Conservation (phyloP, 306 rosid genomes). For the Malus sieversii region DNA sequence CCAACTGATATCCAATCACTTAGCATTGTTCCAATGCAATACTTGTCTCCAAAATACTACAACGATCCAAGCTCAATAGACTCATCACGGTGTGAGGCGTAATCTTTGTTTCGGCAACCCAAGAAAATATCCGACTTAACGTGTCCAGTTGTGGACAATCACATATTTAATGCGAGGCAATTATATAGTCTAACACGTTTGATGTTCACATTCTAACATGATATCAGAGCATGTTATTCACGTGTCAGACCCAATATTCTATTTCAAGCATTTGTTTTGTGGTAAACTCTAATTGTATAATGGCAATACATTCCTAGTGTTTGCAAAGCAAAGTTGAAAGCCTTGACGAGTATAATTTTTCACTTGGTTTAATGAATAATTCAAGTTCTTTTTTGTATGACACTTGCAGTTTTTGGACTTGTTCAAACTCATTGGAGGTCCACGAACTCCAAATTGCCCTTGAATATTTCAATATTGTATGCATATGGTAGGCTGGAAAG, state of each 20-base stretch:
- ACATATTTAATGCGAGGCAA: no score
- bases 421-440: neutral
- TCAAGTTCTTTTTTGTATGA: neutral
- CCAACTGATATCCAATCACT: neutral
- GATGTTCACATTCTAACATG: neutral
- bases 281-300: neutral
- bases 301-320: neutral
- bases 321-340: neutral
- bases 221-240: no score
- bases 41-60: no score
- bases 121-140: no score
- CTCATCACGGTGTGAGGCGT: no score
- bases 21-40: neutral
- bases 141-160: no score
- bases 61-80: no score
- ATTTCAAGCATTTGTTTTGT: rapidly evolving
- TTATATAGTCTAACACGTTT: no score
- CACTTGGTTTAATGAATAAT: neutral
- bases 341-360: neutral
- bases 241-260: neutral
- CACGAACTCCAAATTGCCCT: neutral
- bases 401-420: neutral
- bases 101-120: no score
- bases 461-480: neutral
- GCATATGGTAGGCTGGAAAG: conserved; percentile 1